These are phyloP conservation scores for Rhizophlyctis rosea DNA, from an alignment of 192 early-diverging fungal genomes.

Conservation along the genomic window DNA sequence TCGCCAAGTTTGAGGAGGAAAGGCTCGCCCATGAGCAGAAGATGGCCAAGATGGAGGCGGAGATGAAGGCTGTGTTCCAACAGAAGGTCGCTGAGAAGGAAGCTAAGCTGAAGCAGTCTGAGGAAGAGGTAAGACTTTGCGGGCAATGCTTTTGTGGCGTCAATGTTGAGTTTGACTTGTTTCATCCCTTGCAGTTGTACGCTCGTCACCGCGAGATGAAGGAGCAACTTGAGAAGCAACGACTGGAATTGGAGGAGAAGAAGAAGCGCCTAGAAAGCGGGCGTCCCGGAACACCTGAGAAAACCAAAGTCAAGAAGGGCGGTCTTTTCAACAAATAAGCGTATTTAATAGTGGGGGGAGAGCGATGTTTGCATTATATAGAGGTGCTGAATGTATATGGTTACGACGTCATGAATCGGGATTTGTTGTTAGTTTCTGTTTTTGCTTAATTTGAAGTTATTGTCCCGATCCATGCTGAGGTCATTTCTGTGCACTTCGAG, in stretches of 20 bases:
- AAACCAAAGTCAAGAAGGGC: conserved; percentile 64
- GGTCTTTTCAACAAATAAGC: conserved; percentile 55
- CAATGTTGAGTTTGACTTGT: background rate
- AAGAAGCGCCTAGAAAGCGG: conserved; percentile 76
- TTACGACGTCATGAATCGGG: no score
- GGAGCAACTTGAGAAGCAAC: conserved; percentile 91
- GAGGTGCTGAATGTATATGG: no score
- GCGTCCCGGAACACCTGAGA: conserved; percentile 71
- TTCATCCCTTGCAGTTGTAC: conserved; percentile 60
- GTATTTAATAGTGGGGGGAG: no score
- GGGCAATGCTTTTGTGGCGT: conserved; percentile 8
- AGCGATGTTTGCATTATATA: no score
- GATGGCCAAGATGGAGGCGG: conserved; percentile 96
- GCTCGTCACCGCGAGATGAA: conserved; percentile 99
- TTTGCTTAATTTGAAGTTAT: no score
- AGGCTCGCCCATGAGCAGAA: conserved; percentile 87
- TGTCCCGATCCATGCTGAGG: no score
- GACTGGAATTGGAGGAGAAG: conserved; percentile 91
- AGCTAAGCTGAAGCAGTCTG: conserved; percentile 93
- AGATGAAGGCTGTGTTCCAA: conserved; percentile 99
- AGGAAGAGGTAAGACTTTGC: conserved; percentile 67
- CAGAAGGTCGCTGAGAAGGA: conserved; percentile 99
- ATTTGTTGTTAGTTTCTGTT: no score
- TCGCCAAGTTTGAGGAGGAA: conserved; percentile 86
- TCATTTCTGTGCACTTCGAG: no score